Evolutionary conservation across 2,329 filamentous ascomycete species (phyloP), one percentile per base, ranked within the genome.

Genomic region (Exutisphaerella laricina): DNA sequence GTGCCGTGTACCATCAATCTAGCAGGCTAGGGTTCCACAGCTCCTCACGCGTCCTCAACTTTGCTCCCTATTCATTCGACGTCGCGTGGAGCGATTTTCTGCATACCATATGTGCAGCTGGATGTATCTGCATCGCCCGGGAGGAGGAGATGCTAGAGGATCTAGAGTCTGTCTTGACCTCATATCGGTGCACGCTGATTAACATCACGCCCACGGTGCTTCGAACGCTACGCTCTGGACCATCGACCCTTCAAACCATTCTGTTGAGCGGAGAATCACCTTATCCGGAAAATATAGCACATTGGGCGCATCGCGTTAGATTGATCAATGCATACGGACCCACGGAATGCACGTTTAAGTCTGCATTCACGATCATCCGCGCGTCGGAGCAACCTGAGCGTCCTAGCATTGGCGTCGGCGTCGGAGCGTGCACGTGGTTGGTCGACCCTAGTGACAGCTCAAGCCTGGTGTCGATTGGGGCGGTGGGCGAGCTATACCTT

Each of bases 161-260:
- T 40, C 63, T 81, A 5, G 62, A 66, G 2, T 69, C 68, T 2
- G 71, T 69, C 14, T 36, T 48, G 18, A 32, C 22, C 9, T 17
- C 21, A 1, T 38, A 33, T 16, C 23, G 30, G 16, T 1, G 74
- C 80, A 23, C 65, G 66, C 4, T 72, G 66, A 71, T 71, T 1
- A 70, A 74, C 49, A 68, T 79, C 54, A 81, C 79, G 1, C 74
- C 78, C 2, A 68, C 75, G 0, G 67, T 83, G 12, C 72, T 77
- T 0, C 64, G 66, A 12, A 66, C 66, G 0, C 39, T 75, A 2
- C 61, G 67, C 8, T 64, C 66, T 0, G 32, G 17, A n/a, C 23
- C 39, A 2, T 9, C 41, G 6, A 35, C 37, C 12, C 39, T 50
- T 2, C 12, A 40, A 13, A 40, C 41, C 5, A 35, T 50, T 22